Base-by-base conservation (phyloP, 257 asterid genomes). In the Nicotiana undulata region DNA sequence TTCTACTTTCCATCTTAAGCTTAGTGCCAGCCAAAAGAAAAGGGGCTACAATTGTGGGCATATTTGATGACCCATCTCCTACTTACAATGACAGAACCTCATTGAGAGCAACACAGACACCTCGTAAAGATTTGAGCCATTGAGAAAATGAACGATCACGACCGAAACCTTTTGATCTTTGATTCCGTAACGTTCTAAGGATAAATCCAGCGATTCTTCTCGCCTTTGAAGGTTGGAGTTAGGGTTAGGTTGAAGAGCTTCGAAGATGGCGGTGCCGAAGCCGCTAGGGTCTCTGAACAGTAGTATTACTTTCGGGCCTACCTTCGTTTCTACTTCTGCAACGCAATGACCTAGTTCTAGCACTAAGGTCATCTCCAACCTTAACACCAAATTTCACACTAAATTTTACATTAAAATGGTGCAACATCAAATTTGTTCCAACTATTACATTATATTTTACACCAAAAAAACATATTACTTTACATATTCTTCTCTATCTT, bases 101-200 rank as follows among this genome's bases (percentile, higher is more conserved):
- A 86, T 89, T 90, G 53, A 95, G 70, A 31, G 95, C 85, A 93
- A 46, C 75, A 92, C 56, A 61, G 98, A 90, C 46, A 93, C 98
- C 96, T 89, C 94, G 80, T 79, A 88, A 18, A 40, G 60, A 74
- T 90, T 93, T 75, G 79, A 68, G 10, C 87, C 79, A 85, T 83
- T 46, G 81, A 89, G 81, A 76, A 86, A 92, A 84, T 94, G 94
- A 70, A 88, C 80, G 56, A 87, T n/a, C 34, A 83, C 80, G 0
- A 94, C 94, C 8, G 92, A 88, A 56, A 90, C 95, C 81, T 82
- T 89, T 64, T 28, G 84, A 84, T 93, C 89, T 56, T 82, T 88
- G 84, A 93, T 84, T 67, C 98, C 97, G 24, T 90, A 94, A 80
- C 85, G 16, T 40, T 91, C 92, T 85, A 94, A 78, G 3, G 98